Conservation (phyloP, 1,284 basidiomycete genomes). For the Sanghuangporus sanghuang region DNA sequence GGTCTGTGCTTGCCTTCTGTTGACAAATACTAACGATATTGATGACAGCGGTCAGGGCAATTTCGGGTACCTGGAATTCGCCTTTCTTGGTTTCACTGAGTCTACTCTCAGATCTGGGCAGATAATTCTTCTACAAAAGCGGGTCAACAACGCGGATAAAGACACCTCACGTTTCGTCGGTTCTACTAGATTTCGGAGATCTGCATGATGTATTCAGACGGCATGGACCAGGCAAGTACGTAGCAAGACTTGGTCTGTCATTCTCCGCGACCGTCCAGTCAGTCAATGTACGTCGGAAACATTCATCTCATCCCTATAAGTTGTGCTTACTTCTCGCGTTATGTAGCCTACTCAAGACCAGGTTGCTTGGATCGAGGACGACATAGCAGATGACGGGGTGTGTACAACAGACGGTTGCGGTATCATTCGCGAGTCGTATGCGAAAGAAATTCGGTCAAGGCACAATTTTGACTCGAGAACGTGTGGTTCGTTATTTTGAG, state of each 20-base stretch:
- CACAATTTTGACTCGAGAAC: slow-evolving; percentile 20
- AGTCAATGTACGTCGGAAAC: slow-evolving; percentile 13
- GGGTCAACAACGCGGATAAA: slow-evolving; percentile 12
- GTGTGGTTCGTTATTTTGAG: slow-evolving; percentile 13
- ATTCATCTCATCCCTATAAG: background rate
- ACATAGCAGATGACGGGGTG: slow-evolving; percentile 21
- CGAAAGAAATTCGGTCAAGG: slow-evolving; percentile 15
- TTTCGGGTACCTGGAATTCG: background rate
- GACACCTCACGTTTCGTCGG: slow-evolving; percentile 13
- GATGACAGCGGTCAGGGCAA: background rate
- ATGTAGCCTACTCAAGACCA: slow-evolving; percentile 17
- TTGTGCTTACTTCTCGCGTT: background rate
- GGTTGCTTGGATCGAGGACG: slow-evolving; percentile 17
- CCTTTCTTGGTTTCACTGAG: slow-evolving; percentile 23
- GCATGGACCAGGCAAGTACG: slow-evolving; percentile 25
- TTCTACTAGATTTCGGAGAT: slow-evolving; percentile 22
- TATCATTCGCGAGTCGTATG: slow-evolving; percentile 22
- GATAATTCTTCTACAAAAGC: slow-evolving; percentile 20
- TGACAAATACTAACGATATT: background rate
- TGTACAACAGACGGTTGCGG: slow-evolving; percentile 26
- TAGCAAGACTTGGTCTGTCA: slow-evolving; percentile 23
- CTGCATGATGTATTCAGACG: slow-evolving; percentile 20
- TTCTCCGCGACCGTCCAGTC: slow-evolving; percentile 23
- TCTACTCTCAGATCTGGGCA: slow-evolving; percentile 22
- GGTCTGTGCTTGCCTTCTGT: background rate